Percentiles rank a stretch among this genome's conserved stretches.
phyloP scores from a whole-genome alignment of 169 alveolate species.

The Hepatocystis sp. region DNA sequence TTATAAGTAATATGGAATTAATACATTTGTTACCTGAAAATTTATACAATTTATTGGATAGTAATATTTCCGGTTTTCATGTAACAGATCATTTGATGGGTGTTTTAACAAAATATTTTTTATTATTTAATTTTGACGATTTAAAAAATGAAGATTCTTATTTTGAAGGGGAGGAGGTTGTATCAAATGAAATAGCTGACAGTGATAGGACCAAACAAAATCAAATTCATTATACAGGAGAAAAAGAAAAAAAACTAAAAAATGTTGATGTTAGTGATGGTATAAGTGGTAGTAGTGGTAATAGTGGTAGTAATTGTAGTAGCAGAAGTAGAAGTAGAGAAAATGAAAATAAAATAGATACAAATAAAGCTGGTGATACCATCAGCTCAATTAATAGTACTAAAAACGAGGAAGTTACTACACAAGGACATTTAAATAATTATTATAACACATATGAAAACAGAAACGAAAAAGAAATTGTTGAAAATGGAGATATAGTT shows the following conservation, averaged over 20 bases:
- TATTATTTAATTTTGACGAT: constrained; percentile 59
- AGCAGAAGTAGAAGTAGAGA: neutral
- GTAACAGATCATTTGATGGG: constrained; percentile 75
- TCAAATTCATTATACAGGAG: neutral
- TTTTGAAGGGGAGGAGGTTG: neutral
- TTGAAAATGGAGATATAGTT: neutral
- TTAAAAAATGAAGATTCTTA: constrained; percentile 22
- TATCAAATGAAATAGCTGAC: neutral
- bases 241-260: neutral
- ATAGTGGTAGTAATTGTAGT: neutral
- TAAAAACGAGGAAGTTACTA: neutral
- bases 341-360: neutral
- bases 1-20: constrained; percentile 65
- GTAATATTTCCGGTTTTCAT: constrained; percentile 47
- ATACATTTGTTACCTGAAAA: constrained; percentile 54
- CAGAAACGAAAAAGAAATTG: neutral
- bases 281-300: neutral
- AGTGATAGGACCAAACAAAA: constrained; percentile 5
- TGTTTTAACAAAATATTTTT: constrained; percentile 71
- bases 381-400: neutral
- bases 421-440: too few relatives aligned
- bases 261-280: neutral
- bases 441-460: neutral
- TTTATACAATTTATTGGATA: constrained; percentile 29
- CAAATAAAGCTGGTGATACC: neutral